Conservation (phyloP, 129 eudicot genomes). For the Glebionis coronaria region DNA sequence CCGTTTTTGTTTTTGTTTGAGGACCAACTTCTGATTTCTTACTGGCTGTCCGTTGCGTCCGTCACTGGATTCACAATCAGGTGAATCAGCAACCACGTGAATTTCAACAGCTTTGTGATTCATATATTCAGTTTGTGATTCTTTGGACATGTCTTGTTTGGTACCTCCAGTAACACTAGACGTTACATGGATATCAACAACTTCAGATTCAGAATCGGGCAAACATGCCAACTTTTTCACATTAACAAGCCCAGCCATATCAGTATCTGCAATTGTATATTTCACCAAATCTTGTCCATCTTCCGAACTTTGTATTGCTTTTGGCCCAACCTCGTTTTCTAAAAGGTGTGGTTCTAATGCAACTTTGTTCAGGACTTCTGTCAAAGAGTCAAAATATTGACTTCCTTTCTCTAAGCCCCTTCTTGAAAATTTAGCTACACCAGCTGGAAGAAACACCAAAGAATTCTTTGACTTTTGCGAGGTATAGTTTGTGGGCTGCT, state of each 20-base stretch:
- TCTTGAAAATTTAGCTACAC: slow-evolving; percentile 59
- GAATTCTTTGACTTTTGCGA: neutral
- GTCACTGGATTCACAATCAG: no score
- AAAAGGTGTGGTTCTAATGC: slow-evolving; percentile 51
- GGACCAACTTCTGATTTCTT: no score
- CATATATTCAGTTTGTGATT: no score
- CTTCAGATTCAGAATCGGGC: neutral
- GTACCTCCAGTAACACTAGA: no score
- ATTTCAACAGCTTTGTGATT: no score
- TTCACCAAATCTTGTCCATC: neutral
- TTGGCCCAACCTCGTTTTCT: slow-evolving; percentile 17
- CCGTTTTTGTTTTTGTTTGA: no score
- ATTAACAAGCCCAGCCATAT: neutral
- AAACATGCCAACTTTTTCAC: neutral
- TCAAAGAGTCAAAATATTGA: slow-evolving; percentile 56
- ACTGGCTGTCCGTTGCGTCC: no score
- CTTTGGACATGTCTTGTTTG: no score
- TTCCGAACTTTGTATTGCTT: neutral
- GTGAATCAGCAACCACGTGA: no score
- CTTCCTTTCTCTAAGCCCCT: slow-evolving; percentile 44
- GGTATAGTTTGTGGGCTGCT: slow-evolving; percentile 31
- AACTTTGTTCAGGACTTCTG: slow-evolving; percentile 56
- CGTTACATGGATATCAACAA: no score
- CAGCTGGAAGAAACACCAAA: slow-evolving; percentile 60
- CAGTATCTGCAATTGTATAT: neutral